Conservation (phyloP, 371 early-diverging fungal genomes). For the Batrachochytrium dendrobatidis region DNA sequence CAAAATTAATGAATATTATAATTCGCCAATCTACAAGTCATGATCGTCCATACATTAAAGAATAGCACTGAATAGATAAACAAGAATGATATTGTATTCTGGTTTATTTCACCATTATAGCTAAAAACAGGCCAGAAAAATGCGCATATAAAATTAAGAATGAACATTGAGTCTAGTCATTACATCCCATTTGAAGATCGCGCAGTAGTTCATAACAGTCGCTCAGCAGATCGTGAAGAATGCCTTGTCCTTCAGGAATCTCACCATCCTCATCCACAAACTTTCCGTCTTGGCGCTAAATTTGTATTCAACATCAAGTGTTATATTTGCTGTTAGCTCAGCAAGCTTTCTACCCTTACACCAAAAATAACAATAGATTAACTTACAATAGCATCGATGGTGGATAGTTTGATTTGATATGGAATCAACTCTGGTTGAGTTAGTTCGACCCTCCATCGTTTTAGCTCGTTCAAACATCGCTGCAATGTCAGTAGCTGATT, state of each 20-base stretch:
- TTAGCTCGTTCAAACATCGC: slow-evolving; percentile 70
- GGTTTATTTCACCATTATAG: too few relatives aligned
- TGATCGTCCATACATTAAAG: too few relatives aligned
- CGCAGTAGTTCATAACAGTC: slow-evolving; percentile 83
- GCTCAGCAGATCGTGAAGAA: slow-evolving; percentile 72
- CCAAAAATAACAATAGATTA: too few relatives aligned
- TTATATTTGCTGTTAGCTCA: neutral
- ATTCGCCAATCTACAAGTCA: too few relatives aligned
- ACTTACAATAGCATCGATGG: slow-evolving; percentile 38
- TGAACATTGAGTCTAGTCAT: too few relatives aligned
- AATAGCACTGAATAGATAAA: too few relatives aligned
- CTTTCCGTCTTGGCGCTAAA: slow-evolving; percentile 71
- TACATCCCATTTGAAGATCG: slow-evolving; percentile 39
- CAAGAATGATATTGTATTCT: too few relatives aligned
- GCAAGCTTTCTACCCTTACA: neutral
- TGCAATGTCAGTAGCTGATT: slow-evolving; percentile 79
- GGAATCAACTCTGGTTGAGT: slow-evolving; percentile 74
- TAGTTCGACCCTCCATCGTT: slow-evolving; percentile 65
- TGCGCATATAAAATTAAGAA: too few relatives aligned
- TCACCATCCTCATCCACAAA: slow-evolving; percentile 73
- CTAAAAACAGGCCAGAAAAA: too few relatives aligned
- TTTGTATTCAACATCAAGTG: neutral
- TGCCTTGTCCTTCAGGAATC: slow-evolving; percentile 75
- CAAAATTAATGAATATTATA: too few relatives aligned
- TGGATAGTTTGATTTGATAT: slow-evolving; percentile 80